phyloP scores from a whole-genome alignment of 2,329 filamentous ascomycete species.

The Xylariaceae sp. region DNA sequence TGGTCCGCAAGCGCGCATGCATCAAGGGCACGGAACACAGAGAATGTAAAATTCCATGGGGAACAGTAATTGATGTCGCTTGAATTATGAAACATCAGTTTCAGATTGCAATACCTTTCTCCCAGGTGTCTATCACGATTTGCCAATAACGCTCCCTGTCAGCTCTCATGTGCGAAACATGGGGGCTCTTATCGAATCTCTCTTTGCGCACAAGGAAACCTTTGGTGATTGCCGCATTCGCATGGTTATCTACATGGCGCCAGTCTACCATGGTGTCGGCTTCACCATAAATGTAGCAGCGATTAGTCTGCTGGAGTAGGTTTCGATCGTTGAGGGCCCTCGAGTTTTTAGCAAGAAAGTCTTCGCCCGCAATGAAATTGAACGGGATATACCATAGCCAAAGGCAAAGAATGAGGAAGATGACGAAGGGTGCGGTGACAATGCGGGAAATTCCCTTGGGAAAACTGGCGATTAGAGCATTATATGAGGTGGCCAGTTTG shows the following conservation, averaged over 20 bases:
- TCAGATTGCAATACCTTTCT: slow-evolving; percentile 20
- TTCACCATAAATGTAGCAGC: slow-evolving; percentile 53
- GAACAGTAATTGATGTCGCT: background rate
- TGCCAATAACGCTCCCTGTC: slow-evolving; percentile 52
- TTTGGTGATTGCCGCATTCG: slow-evolving; percentile 36
- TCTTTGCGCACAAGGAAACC: slow-evolving; percentile 45
- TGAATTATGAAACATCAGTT: too few relatives aligned
- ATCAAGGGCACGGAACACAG: too few relatives aligned
- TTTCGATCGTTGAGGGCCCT: slow-evolving; percentile 37
- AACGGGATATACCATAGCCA: slow-evolving; percentile 34
- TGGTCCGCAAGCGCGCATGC: too few relatives aligned
- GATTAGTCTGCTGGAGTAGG: slow-evolving; percentile 38
- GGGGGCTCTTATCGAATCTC: slow-evolving; percentile 45
- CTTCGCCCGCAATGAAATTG: slow-evolving; percentile 31
- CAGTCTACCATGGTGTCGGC: slow-evolving; percentile 47
- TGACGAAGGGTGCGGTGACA: slow-evolving; percentile 33
- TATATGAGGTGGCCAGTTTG: slow-evolving; percentile 37
- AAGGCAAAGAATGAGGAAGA: slow-evolving; percentile 31
- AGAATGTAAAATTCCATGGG: too few relatives aligned
- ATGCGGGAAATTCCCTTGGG: slow-evolving; percentile 31
- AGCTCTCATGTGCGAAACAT: slow-evolving; percentile 49
- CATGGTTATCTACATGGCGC: slow-evolving; percentile 48
- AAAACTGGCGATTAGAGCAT: slow-evolving; percentile 37
- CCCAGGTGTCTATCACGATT: slow-evolving; percentile 46
- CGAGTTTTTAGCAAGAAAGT: slow-evolving; percentile 33